These are phyloP conservation scores for Boletus fagicola DNA, from an alignment of 768 basidiomycete species.

Conservation along the genomic window DNA sequence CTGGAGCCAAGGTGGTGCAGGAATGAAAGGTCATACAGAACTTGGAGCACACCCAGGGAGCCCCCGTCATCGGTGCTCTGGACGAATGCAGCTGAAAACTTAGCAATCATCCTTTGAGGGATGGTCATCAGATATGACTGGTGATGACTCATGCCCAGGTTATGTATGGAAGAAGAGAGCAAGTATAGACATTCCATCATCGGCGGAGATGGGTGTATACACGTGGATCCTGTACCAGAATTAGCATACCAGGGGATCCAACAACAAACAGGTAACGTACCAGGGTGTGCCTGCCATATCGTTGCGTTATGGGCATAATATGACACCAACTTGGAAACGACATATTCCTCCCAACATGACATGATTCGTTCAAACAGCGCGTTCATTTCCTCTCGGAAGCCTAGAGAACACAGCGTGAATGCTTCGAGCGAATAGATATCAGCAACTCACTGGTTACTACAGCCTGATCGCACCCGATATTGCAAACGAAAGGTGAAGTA, in stretches of 20 bases:
- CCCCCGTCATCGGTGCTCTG: constrained; percentile 34
- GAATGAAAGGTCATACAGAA: constrained; percentile 48
- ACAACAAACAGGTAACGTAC: constrained; percentile 11
- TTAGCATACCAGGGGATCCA: constrained; percentile 12
- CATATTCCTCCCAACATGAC: constrained; percentile 51
- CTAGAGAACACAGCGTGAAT: constrained; percentile 34
- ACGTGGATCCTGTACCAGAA: constrained; percentile 16
- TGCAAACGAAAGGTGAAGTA: constrained; percentile 40
- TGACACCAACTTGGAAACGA: constrained; percentile 32
- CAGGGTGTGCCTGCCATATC: constrained; percentile 1
- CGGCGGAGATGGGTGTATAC: constrained; percentile 47
- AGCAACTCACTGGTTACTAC: constrained; percentile 36
- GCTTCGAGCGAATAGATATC: constrained; percentile 1
- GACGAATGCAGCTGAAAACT: constrained; percentile 34
- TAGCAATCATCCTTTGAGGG: constrained; percentile 39
- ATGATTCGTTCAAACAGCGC: constrained; percentile 46
- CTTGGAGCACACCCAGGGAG: constrained; percentile 31
- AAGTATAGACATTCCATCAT: constrained; percentile 55
- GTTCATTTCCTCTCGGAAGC: constrained; percentile 44
- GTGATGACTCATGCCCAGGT: constrained; percentile 49
- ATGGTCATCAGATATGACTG: constrained; percentile 35
- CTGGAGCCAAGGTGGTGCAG: constrained; percentile 41
- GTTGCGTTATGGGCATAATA: constrained; percentile 18
- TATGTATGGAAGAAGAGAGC: constrained; percentile 52
- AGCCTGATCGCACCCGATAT: constrained; percentile 43